Evolutionary conservation across 1,139 yeast genomes (phyloP).

Genomic region (Yamadazyma aaseri): DNA sequence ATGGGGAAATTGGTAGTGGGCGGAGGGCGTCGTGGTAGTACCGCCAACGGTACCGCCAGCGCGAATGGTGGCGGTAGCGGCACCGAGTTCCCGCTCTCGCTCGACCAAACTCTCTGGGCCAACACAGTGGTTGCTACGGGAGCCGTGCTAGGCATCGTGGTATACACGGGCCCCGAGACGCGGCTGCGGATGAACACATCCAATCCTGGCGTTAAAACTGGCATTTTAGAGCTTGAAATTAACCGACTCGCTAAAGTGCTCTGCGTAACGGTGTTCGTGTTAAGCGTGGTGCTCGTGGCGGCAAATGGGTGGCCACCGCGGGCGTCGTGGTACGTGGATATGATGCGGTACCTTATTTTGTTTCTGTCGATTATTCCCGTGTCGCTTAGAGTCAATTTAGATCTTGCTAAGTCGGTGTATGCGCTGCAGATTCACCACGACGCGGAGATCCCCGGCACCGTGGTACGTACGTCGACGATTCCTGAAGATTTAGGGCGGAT

Average conservation of each 20-base stretch:
- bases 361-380: slow-evolving; percentile 97
- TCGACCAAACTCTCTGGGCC: slow-evolving; percentile 97
- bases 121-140: slow-evolving; percentile 96
- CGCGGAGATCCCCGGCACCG: slow-evolving; percentile 71
- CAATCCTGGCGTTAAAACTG: slow-evolving; percentile 84
- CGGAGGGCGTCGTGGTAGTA: background rate
- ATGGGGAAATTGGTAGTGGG: slow-evolving; percentile 58
- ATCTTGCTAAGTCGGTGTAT: slow-evolving; percentile 92
- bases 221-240: slow-evolving; percentile 86
- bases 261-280: slow-evolving; percentile 79
- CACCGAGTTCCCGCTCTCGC: slow-evolving; percentile 58
- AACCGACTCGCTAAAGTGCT: slow-evolving; percentile 84
- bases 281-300: slow-evolving; percentile 75
- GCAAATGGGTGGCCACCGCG: slow-evolving; percentile 70
- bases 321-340: slow-evolving; percentile 80
- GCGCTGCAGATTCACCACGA: slow-evolving; percentile 96
- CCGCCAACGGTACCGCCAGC: background rate
- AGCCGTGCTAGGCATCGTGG: slow-evolving; percentile 79
- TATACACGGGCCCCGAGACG: slow-evolving; percentile 91
- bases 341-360: slow-evolving; percentile 83
- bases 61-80: slow-evolving; percentile 20
- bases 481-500: slow-evolving; percentile 97
- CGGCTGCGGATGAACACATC: slow-evolving; percentile 94
- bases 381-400: slow-evolving; percentile 88
- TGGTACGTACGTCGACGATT: slow-evolving; percentile 94